Conservation (phyloP, 1,284 basidiomycete species). For the Sporisorium exsertum region DNA sequence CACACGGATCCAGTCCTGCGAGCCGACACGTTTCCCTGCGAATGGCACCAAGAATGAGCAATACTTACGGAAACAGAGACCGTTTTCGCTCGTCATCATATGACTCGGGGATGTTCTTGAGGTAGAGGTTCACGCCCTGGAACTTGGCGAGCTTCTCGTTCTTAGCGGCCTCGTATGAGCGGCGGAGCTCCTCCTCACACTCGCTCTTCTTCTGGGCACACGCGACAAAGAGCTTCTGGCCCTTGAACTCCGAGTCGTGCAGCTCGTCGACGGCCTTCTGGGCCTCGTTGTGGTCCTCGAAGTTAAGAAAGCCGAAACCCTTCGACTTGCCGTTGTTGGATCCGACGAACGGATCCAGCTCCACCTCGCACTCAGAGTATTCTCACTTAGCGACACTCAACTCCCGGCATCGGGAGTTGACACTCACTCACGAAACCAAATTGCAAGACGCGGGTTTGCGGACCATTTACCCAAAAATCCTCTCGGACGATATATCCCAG, state of each 20-base stretch:
- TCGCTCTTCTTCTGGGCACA: conserved; percentile 99
- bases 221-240: conserved; percentile 92
- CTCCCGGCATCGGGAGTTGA: no score
- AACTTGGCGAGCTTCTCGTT: conserved; percentile 98
- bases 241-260: conserved; percentile 86
- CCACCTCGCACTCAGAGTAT: no score
- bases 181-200: conserved; percentile 95
- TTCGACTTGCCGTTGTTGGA: conserved; percentile 91
- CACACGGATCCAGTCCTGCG: no score
- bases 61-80: no score
- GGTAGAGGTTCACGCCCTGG: conserved; percentile 98
- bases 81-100: conserved; percentile 70
- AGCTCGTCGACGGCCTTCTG: conserved; percentile 88
- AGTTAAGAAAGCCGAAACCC: conserved; percentile 99
- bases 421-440: no score
- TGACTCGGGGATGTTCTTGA: conserved; percentile 82
- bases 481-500: no score
- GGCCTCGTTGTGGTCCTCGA: conserved; percentile 89
- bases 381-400: no score
- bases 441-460: no score
- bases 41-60: no score
- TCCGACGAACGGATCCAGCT: no score
- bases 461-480: no score
- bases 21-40: no score
- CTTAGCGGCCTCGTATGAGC: conserved; percentile 91